These are phyloP conservation scores for Oryza nivara DNA, from an alignment of 176 grass and related monocot species.

Conservation along the genomic window DNA sequence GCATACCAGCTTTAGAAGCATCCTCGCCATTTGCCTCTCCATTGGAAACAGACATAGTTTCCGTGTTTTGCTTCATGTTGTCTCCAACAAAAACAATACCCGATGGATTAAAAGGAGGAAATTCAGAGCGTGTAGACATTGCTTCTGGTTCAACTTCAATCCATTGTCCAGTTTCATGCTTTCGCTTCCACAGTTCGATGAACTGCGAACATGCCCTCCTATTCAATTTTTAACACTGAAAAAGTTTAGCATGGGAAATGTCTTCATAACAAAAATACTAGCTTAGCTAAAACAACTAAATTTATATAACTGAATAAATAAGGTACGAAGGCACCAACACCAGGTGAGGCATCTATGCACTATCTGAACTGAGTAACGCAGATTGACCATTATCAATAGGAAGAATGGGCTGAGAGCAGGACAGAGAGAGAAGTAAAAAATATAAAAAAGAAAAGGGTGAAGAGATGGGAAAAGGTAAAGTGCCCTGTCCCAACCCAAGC, in stretches of 20 bases:
- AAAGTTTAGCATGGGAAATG: conserved; percentile 17
- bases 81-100: conserved; percentile 82
- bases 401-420: background rate
- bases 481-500: background rate
- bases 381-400: background rate
- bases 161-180: conserved; percentile 99
- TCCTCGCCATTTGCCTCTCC: conserved; percentile 65
- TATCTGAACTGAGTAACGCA: rapidly evolving
- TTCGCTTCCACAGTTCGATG: conserved; percentile 91
- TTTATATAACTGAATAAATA: background rate
- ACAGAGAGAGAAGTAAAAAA: background rate
- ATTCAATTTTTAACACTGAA: conserved; percentile 44
- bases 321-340: background rate
- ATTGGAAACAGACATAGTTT: conserved; percentile 37
- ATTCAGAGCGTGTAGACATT: conserved; percentile 87
- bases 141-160: conserved; percentile 92
- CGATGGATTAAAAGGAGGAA: conserved; percentile 79
- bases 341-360: background rate
- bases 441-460: background rate
- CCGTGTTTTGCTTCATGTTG: conserved; percentile 53
- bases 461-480: background rate
- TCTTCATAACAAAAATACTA: background rate
- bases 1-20: conserved; percentile 70
- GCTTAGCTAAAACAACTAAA: conserved; percentile 6
- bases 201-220: conserved; percentile 88